Base-by-base conservation (phyloP, 2,329 filamentous ascomycete genomes). In the Trichoderma gracile region DNA sequence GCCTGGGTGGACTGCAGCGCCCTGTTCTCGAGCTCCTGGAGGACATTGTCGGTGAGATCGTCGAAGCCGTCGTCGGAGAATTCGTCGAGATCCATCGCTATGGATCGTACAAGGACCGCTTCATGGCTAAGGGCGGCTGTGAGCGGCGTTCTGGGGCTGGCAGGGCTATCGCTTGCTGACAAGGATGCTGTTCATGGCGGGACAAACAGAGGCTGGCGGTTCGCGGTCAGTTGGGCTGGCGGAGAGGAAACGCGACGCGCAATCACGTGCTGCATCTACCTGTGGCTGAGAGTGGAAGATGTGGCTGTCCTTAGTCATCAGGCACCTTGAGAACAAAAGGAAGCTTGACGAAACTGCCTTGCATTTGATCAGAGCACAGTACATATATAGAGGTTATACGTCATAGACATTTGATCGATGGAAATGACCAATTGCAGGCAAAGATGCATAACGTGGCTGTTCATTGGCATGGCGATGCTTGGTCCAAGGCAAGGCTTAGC, bases 11-110 rank as follows among this genome's bases (percentile, higher is more conserved):
- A 82, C 68, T 84, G 83, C 68, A 89, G 85, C 45, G 87, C 87
- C 71, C 84, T 82, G 70, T 84, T 82, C 72, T 90, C 87, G 67
- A 90, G 83, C 72, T 88, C 85, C 69, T 85, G 80, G 3, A 89
- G 77, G 53, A 79, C 79, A 67, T 82, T 81, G 67, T 82, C 79
- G 68, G 86, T 84, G 47, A 89, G 77, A 46, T 83, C 80, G 73
- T 89, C 86, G 69, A 90, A 80, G 66, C 82, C 86, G 72, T 88
- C 86, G 72, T 89, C 87, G 65, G 81, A 85, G 72, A 86, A 89
- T 67, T 85, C 83, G 77, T 87, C 85, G 77, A 77, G 64, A 65
- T 78, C 76, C 77, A 78, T 78, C 64, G 59, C 68, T 67, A 67
- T 67, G 70, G 67, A 58, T 53, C 63, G 46, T 55, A 5, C 33